phyloP scores from a whole-genome alignment of 2,329 filamentous ascomycete genomes.

The Gyromitra esculenta region DNA sequence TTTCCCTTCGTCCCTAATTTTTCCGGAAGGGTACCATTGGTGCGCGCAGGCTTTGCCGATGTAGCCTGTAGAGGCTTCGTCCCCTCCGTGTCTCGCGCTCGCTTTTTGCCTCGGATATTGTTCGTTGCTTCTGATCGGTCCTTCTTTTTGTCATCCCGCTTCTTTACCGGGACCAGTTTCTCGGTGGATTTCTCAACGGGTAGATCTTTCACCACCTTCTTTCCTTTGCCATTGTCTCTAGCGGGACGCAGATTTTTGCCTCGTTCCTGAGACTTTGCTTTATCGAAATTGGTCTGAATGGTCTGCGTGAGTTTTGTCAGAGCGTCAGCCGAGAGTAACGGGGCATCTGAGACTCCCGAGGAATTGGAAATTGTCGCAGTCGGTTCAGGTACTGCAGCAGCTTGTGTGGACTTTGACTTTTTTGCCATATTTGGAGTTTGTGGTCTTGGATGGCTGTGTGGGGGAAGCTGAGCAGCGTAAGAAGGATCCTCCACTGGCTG shows the following conservation, averaged over 20 bases:
- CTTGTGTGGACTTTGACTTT: conserved; percentile 58
- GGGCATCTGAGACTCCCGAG: conserved; percentile 11
- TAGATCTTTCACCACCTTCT: conserved; percentile 27
- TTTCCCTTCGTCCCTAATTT: conserved; percentile 42
- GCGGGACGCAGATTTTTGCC: background rate
- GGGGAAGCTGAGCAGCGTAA: background rate
- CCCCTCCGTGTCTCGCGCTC: conserved; percentile 17
- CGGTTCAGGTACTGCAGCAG: background rate
- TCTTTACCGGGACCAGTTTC: background rate
- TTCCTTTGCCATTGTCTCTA: conserved; percentile 1
- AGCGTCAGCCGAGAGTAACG: conserved; percentile 57
- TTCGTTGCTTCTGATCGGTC: background rate
- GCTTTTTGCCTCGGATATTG: conserved; percentile 31
- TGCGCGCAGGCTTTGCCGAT: conserved; percentile 10
- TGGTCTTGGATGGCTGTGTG: background rate
- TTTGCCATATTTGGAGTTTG: conserved; percentile 56
- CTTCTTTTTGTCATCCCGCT: conserved; percentile 2
- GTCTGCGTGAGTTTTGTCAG: conserved; percentile 65
- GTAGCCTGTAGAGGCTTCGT: conserved; percentile 22
- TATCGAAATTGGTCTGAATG: conserved; percentile 56
- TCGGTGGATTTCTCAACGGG: background rate
- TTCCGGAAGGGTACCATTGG: conserved; percentile 13
- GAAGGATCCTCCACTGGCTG: conserved; percentile 7
- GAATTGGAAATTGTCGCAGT: background rate
- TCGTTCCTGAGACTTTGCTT: conserved; percentile 36